Evolutionary conservation across 768 basidiomycete species (phyloP).

Genomic region (Naganishia kalamii): DNA sequence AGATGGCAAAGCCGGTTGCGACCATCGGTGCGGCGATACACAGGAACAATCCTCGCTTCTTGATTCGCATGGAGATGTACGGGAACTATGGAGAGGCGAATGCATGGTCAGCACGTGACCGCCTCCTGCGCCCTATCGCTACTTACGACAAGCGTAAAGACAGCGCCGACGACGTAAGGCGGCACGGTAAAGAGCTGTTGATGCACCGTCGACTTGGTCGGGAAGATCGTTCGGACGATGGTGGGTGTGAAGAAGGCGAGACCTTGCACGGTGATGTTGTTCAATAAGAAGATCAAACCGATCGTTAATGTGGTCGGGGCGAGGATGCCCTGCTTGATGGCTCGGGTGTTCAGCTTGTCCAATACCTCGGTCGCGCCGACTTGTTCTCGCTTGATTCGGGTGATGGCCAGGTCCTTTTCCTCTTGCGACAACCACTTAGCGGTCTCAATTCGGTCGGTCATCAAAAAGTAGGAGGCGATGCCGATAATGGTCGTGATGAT

Average conservation of each 20-base stretch:
- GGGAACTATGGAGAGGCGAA: slow-evolving; percentile 9
- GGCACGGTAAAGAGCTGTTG: slow-evolving; percentile 31
- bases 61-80: slow-evolving; percentile 27
- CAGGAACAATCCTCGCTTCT: slow-evolving; percentile 25
- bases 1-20: slow-evolving; percentile 26
- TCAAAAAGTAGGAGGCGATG: slow-evolving; percentile 17
- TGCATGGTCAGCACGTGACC: background rate
- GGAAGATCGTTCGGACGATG: slow-evolving; percentile 35
- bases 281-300: slow-evolving; percentile 32
- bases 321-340: slow-evolving; percentile 18
- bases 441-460: slow-evolving; percentile 16
- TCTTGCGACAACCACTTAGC: slow-evolving; percentile 17
- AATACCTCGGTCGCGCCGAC: slow-evolving; percentile 27
- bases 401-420: slow-evolving; percentile 20
- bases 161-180: slow-evolving; percentile 25
- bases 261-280: slow-evolving; percentile 31
- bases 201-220: slow-evolving; percentile 22
- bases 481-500: slow-evolving; percentile 22
- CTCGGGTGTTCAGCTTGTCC: slow-evolving; percentile 28
- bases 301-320: slow-evolving; percentile 24
- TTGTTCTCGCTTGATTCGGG: slow-evolving; percentile 33
- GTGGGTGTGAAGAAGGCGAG: slow-evolving; percentile 25
- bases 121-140: background rate
- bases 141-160: slow-evolving; percentile 25
- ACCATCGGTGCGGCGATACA: slow-evolving; percentile 20